phyloP scores from a whole-genome alignment of 2,329 filamentous ascomycete genomes.

The Fusarium xylarioides region DNA sequence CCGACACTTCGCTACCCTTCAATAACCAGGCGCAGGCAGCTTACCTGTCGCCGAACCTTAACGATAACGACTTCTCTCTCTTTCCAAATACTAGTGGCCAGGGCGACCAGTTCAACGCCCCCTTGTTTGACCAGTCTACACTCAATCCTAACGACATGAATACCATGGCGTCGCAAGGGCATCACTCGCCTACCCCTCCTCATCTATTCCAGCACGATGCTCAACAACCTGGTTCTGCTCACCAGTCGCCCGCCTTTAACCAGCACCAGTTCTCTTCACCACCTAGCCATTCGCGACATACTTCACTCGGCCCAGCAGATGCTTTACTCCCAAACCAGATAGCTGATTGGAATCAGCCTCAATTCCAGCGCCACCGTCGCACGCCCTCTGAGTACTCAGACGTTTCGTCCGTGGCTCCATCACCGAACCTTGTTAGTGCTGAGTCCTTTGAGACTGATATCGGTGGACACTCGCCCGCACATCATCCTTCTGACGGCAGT shows the following conservation, averaged over 20 bases:
- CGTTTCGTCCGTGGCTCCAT: constrained; percentile 84
- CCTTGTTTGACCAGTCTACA: constrained; percentile 64
- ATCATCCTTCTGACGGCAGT: constrained; percentile 75
- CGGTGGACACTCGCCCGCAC: constrained; percentile 79
- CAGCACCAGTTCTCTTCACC: constrained; percentile 64
- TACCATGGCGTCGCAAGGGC: constrained; percentile 65
- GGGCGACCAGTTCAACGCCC: constrained; percentile 67
- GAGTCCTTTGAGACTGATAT: constrained; percentile 82
- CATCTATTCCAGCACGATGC: constrained; percentile 62
- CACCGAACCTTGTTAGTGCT: constrained; percentile 80
- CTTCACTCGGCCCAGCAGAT: constrained; percentile 66
- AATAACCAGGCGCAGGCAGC: constrained; percentile 53
- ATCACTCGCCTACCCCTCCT: constrained; percentile 66
- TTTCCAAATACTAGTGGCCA: constrained; percentile 65
- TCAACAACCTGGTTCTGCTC: constrained; percentile 58
- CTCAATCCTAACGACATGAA: constrained; percentile 59
- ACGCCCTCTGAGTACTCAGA: constrained; percentile 93
- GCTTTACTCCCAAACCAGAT: constrained; percentile 64
- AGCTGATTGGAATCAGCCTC: constrained; percentile 62
- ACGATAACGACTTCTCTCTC: constrained; percentile 69
- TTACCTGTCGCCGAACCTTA: constrained; percentile 62
- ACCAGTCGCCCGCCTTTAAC: constrained; percentile 66
- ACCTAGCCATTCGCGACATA: constrained; percentile 63
- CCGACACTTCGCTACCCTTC: constrained; percentile 53
- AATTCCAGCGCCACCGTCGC: constrained; percentile 84